Evolutionary conservation across 2,329 filamentous ascomycete species (phyloP).

Genomic region (Fusarium compactum): DNA sequence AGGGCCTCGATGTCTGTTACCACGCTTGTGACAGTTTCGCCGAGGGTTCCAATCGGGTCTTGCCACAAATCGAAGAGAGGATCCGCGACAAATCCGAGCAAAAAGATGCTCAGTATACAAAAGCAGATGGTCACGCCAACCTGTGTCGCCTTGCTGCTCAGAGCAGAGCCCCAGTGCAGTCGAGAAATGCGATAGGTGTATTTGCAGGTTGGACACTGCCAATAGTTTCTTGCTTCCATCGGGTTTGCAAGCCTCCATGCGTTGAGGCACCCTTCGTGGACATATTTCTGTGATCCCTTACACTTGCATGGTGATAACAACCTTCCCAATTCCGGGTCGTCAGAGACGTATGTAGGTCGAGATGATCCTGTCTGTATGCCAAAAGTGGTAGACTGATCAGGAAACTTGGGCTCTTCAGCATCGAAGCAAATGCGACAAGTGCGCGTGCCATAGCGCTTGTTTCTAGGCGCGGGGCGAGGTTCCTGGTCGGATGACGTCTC

Average conservation of each 20-base stretch:
- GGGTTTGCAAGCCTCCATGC: conserved; percentile 84
- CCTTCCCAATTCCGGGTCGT: conserved; percentile 78
- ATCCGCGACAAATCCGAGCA: conserved; percentile 91
- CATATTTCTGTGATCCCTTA: conserved; percentile 92
- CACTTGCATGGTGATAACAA: conserved; percentile 92
- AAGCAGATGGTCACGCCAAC: conserved; percentile 77
- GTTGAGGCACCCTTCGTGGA: conserved; percentile 90
- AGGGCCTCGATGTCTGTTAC: conserved; percentile 56
- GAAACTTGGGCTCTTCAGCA: conserved; percentile 64
- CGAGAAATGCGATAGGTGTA: conserved; percentile 85
- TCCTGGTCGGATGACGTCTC: conserved; percentile 13
- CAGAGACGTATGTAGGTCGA: conserved; percentile 73
- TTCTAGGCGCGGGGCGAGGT: conserved; percentile 26
- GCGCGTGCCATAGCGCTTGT: conserved; percentile 72
- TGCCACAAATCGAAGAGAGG: conserved; percentile 91
- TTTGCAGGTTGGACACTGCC: conserved; percentile 87
- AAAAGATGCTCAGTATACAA: conserved; percentile 78
- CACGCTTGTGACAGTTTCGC: conserved; percentile 62
- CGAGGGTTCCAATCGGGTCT: conserved; percentile 76
- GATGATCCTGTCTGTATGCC: conserved; percentile 51
- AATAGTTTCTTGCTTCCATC: conserved; percentile 75
- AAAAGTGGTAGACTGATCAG: conserved; percentile 51
- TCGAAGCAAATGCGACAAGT: conserved; percentile 94
- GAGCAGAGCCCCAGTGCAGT: conserved; percentile 78
- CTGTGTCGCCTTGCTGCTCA: conserved; percentile 76